Evolutionary conservation across 768 basidiomycete genomes (phyloP).

Genomic region (Amanita rimosa): DNA sequence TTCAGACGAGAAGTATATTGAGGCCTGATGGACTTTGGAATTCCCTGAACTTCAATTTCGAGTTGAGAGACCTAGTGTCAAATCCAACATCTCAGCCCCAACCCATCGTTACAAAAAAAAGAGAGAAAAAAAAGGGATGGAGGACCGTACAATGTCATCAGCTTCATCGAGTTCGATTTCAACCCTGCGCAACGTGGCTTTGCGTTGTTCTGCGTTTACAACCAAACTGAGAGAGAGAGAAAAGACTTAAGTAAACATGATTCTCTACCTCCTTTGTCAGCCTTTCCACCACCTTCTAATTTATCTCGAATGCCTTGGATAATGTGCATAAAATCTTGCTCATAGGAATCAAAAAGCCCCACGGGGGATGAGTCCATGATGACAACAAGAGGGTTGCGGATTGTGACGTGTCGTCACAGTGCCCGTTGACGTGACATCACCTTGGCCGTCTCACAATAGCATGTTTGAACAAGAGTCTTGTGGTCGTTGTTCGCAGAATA

Average conservation of each 20-base stretch:
- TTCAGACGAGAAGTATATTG: slow-evolving; percentile 60
- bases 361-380: slow-evolving; percentile 65
- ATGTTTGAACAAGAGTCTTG: no score
- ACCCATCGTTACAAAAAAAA: no score
- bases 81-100: background rate
- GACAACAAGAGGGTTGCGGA: background rate
- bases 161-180: slow-evolving; percentile 91
- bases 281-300: slow-evolving; percentile 58
- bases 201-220: slow-evolving; percentile 57
- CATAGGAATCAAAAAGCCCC: slow-evolving; percentile 67
- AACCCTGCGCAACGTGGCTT: slow-evolving; percentile 66
- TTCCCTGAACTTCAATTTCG: slow-evolving; percentile 87
- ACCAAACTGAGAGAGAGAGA: background rate
- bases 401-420: background rate
- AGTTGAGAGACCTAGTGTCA: slow-evolving; percentile 83
- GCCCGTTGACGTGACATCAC: no score
- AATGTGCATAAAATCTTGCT: slow-evolving; percentile 73
- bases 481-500: no score
- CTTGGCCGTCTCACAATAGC: no score
- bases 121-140: background rate
- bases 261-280: slow-evolving; percentile 53
- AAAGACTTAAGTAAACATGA: background rate
- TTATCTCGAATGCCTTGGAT: slow-evolving; percentile 60
- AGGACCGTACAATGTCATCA: slow-evolving; percentile 69
- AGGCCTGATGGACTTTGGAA: slow-evolving; percentile 70